Evolutionary conservation across 2,329 filamentous ascomycete genomes (phyloP), one percentile per base, ranked within the genome.

Genomic region (Fusarium oxysporum): DNA sequence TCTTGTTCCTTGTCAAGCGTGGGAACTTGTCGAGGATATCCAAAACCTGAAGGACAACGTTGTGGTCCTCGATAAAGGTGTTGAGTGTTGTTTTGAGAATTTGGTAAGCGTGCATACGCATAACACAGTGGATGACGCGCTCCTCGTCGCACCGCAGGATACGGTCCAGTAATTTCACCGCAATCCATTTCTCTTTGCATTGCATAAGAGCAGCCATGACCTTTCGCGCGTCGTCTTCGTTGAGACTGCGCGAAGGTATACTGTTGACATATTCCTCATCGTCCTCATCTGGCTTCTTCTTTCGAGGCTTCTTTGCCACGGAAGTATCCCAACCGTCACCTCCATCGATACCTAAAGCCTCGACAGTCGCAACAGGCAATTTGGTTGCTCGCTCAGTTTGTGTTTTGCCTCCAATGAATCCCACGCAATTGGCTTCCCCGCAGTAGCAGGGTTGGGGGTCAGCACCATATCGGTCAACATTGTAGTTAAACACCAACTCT

Each of bases 151-250:
- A 95, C 44, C 90, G 89, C 82, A 97, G 94, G 70, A 99, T 95
- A 58, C 96, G 95, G 75, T 92, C 89, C 67, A 99, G 89, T 63
- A 99, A 86, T 83, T 98, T 98, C 83, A 98, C 95, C 6, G 94
- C 95, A 82, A 99, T 98, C 96, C 96, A 99, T 83, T 98, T 98
- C 86, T 99, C 96, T 83, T 97, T 97, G 87, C 94, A 97, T 82
- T 98, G 96, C 91, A 97, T 95, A 66, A 99, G 90, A 59, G 95
- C 92, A 30, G 96, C 95, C 94, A 98, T 97, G 82, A 98, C 94
- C 83, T 97, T 97, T 78, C 92, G 94, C 69, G 97, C 94, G 71
- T 93, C 94, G 66, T 92, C 90, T 78, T 96, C 93, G 73, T 94
- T 91, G 67, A 98, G 88, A 53, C 89, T 91, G 78, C 91, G 93